Percentiles rank a stretch among this genome's conserved stretches.
These are phyloP conservation scores for Colletotrichum tofieldiae DNA, from an alignment of 2,329 filamentous ascomycete genomes.

Conservation along the genomic window DNA sequence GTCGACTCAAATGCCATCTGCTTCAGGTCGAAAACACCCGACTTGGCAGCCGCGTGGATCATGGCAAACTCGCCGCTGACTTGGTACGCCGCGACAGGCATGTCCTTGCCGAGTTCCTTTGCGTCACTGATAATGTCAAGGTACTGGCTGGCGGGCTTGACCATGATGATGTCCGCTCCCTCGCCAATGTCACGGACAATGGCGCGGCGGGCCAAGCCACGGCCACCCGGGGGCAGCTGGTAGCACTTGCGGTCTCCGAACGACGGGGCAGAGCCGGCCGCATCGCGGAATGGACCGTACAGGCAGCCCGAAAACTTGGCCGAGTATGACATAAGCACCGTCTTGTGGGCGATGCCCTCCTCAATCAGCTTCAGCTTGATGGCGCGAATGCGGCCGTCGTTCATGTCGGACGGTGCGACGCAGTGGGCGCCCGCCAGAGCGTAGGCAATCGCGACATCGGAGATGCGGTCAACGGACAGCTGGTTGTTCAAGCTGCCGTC, in stretches of 20 bases:
- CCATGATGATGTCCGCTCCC: conserved; percentile 98
- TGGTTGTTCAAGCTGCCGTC: conserved; percentile 95
- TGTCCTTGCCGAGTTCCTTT: conserved; percentile 91
- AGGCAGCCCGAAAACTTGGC: conserved; percentile 98
- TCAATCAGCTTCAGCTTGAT: conserved; percentile 99
- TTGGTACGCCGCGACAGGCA: conserved; percentile 96
- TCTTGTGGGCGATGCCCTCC: conserved; percentile 90
- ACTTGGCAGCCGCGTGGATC: conserved; percentile 96
- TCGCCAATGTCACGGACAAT: conserved; percentile 92
- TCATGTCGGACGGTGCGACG: conserved; percentile 98
- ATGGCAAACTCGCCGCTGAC: conserved; percentile 98
- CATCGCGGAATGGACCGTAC: conserved; percentile 97
- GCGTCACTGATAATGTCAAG: conserved; percentile 98
- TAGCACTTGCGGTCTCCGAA: conserved; percentile 98
- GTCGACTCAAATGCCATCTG: conserved; percentile 95
- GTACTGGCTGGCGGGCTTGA: conserved; percentile 96
- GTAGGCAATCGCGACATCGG: conserved; percentile 97
- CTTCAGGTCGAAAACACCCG: conserved; percentile 96
- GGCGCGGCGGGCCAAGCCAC: conserved; percentile 91
- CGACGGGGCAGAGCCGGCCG: conserved; percentile 89
- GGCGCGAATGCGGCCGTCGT: conserved; percentile 95
- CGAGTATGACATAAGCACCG: conserved; percentile 96
- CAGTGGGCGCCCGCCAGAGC: conserved; percentile 97
- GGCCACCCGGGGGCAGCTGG: conserved; percentile 92
- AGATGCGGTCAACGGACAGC: conserved; percentile 93